Conservation (phyloP, 129 eudicot species). For the Helianthus annuus region DNA sequence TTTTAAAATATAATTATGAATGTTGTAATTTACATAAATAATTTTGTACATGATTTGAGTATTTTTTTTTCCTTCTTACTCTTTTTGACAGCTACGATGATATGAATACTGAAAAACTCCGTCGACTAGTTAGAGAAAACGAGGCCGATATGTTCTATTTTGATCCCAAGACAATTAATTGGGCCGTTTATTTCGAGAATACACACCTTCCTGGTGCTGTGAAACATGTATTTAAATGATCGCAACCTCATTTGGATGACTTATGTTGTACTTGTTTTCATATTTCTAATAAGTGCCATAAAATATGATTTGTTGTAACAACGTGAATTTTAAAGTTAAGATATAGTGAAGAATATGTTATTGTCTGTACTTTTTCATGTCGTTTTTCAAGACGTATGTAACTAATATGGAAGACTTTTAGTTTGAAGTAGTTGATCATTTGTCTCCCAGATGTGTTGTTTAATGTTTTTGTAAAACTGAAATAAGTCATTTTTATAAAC, state of each 20-base stretch:
- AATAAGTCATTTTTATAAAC: too few species aligned
- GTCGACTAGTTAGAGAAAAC: constrained; percentile 47
- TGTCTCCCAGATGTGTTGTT: too few species aligned
- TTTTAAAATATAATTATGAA: neutral
- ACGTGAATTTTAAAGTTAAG: too few species aligned
- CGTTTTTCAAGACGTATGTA: too few species aligned
- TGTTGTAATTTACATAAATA: neutral
- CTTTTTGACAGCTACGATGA: constrained; percentile 68
- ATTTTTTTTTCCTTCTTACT: neutral
- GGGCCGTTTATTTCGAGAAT: constrained; percentile 68
- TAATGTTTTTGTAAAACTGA: too few species aligned
- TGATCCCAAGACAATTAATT: constrained; percentile 66
- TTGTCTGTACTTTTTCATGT: too few species aligned
- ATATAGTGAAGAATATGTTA: too few species aligned
- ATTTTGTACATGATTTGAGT: neutral
- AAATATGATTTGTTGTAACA: too few species aligned
- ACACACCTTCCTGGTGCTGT: constrained; percentile 79
- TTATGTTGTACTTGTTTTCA: too few species aligned
- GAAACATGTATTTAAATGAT: constrained; percentile 68
- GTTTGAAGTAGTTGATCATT: too few species aligned
- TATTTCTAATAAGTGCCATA: too few species aligned
- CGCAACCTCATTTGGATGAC: neutral
- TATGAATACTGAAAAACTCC: constrained; percentile 68
- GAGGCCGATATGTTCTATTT: constrained; percentile 57
- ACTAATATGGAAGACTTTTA: too few species aligned